Percentiles rank a stretch among this genome's conserved stretches.
Evolutionary conservation across 2,329 filamentous ascomycete genomes (phyloP).

Genomic region (Arthroderma sp.): DNA sequence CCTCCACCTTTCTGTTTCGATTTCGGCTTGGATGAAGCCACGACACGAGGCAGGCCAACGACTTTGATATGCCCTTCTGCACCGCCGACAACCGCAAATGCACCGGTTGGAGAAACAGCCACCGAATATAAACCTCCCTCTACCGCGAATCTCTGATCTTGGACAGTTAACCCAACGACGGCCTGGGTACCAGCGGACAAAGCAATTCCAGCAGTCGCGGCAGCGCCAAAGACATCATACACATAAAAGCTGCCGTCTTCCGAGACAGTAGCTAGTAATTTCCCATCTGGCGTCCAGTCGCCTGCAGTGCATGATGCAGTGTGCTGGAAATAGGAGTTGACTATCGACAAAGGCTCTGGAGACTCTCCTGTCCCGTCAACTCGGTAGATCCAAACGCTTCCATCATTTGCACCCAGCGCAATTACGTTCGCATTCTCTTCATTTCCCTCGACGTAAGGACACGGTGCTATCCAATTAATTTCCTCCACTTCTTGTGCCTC

Average conservation of each 20-base stretch:
- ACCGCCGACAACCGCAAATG: constrained; percentile 74
- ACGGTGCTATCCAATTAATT: constrained; percentile 77
- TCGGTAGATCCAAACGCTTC: constrained; percentile 92
- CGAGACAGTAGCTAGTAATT: constrained; percentile 71
- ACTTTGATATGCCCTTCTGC: constrained; percentile 77
- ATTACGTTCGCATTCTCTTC: constrained; percentile 60
- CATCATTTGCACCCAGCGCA: constrained; percentile 78
- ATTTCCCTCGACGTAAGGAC: constrained; percentile 41
- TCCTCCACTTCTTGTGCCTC: constrained; percentile 85
- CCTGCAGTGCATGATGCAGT: constrained; percentile 77
- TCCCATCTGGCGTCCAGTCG: constrained; percentile 78
- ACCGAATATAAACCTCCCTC: constrained; percentile 85
- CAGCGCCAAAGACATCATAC: constrained; percentile 79
- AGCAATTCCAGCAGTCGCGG: constrained; percentile 50
- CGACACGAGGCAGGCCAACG: constrained; percentile 60
- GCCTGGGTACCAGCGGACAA: constrained; percentile 46
- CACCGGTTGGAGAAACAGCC: constrained; percentile 64
- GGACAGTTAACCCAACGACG: constrained; percentile 61
- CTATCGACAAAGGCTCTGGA: constrained; percentile 56
- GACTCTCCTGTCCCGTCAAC: constrained; percentile 51
- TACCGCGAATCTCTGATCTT: constrained; percentile 81
- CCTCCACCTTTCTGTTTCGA: constrained; percentile 34
- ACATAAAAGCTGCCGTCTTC: constrained; percentile 84
- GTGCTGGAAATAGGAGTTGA: constrained; percentile 87
- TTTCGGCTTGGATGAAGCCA: constrained; percentile 37